Percentiles rank a stretch among this genome's conserved stretches.
Evolutionary conservation across 2,329 filamentous ascomycete species (phyloP).

Genomic region (Stachybotrys chartarum): DNA sequence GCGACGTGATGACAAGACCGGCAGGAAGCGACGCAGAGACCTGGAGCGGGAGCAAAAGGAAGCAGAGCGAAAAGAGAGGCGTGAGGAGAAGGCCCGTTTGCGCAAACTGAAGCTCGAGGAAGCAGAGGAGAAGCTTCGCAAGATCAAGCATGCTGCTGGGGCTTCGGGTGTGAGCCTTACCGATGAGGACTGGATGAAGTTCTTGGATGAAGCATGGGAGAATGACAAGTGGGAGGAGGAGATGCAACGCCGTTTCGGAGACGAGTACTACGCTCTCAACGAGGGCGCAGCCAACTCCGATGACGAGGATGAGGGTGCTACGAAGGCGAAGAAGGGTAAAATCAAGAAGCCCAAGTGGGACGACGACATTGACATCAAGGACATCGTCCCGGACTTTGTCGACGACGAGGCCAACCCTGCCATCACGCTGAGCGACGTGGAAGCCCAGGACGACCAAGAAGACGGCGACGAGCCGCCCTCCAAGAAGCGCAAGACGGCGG

Average conservation of each 20-base stretch:
- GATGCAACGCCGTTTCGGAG: conserved; percentile 83
- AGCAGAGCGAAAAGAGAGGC: conserved; percentile 65
- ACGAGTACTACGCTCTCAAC: conserved; percentile 80
- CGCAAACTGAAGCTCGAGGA: conserved; percentile 87
- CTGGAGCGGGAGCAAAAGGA: conserved; percentile 71
- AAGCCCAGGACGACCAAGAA: conserved; percentile 33
- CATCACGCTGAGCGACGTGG: conserved; percentile 44
- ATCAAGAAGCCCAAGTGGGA: conserved; percentile 70
- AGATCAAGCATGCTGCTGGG: conserved; percentile 86
- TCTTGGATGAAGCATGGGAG: conserved; percentile 85
- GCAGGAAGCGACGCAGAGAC: conserved; percentile 72
- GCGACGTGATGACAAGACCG: conserved; percentile 71
- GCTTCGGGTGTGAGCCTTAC: conserved; percentile 57
- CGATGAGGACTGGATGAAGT: conserved; percentile 75
- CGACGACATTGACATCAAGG: conserved; percentile 95
- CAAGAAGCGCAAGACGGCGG: conserved; percentile 54
- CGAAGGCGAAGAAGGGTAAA: conserved; percentile 40
- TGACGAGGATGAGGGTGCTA: conserved; percentile 56
- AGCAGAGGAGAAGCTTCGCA: conserved; percentile 75
- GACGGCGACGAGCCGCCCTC: conserved; percentile 35
- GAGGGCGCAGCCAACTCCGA: conserved; percentile 61
- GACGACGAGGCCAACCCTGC: conserved; percentile 50
- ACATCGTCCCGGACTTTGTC: conserved; percentile 80
- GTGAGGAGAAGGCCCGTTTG: conserved; percentile 75
- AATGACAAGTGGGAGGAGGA: conserved; percentile 84